Percentiles rank a stretch among this genome's conserved stretches.
phyloP scores from a whole-genome alignment of 306 rosid species.

The Boehmeria nivea region DNA sequence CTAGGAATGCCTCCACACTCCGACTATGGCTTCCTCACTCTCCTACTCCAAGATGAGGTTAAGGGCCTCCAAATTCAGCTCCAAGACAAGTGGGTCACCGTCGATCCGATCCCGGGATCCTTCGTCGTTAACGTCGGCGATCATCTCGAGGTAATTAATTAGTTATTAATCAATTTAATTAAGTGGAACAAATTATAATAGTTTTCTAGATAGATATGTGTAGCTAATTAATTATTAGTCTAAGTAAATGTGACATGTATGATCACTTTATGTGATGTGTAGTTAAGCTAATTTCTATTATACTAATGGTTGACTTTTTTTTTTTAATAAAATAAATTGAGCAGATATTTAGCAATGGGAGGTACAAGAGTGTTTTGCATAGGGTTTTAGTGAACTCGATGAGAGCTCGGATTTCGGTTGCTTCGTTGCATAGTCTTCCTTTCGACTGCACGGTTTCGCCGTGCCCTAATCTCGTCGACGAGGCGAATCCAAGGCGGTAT shows the following conservation, averaged over 20 bases:
- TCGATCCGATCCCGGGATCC: slow-evolving; percentile 60
- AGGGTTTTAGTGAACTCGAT: slow-evolving; percentile 61
- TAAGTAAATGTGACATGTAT: no score
- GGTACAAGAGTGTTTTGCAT: slow-evolving; percentile 79
- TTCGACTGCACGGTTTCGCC: slow-evolving; percentile 43
- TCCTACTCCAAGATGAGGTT: slow-evolving; percentile 75
- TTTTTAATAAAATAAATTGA: not conserved
- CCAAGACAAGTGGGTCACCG: slow-evolving; percentile 68
- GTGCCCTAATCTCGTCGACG: slow-evolving; percentile 49
- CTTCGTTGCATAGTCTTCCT: slow-evolving; percentile 64
- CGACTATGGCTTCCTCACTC: slow-evolving; percentile 84
- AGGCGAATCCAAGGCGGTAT: slow-evolving; percentile 60
- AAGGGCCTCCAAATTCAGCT: slow-evolving; percentile 70
- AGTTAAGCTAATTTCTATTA: no score
- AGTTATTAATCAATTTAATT: no score
- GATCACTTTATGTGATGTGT: no score
- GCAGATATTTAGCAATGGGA: slow-evolving; percentile 91
- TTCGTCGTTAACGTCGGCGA: slow-evolving; percentile 87
- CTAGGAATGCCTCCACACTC: slow-evolving; percentile 94
- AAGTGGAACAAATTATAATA: no score
- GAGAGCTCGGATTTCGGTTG: slow-evolving; percentile 55
- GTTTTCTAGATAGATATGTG: no score
- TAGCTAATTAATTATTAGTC: no score
- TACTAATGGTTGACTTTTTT: not conserved
- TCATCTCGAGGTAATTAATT: slow-evolving; percentile 96